Percentiles rank a stretch among this genome's conserved stretches.
Evolutionary conservation across 306 rosid species (phyloP).

Genomic region (Dalbergia cultrata): DNA sequence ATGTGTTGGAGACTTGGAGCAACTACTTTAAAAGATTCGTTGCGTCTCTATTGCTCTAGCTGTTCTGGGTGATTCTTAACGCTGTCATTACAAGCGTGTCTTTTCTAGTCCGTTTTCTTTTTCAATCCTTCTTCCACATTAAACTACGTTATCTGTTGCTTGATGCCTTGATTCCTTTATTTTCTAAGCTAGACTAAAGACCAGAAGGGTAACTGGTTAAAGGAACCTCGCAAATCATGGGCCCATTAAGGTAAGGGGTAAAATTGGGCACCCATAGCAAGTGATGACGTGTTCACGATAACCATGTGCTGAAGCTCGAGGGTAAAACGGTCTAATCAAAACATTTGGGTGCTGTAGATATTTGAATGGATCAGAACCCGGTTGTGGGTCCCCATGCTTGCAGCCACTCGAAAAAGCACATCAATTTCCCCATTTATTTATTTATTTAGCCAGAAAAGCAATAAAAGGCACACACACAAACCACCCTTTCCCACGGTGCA

Average conservation of each 20-base stretch:
- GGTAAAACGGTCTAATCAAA: slow-evolving; percentile 41
- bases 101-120: not conserved
- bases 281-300: slow-evolving; percentile 23
- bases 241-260: slow-evolving; percentile 15
- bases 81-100: no score
- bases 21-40: not conserved
- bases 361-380: slow-evolving; percentile 49
- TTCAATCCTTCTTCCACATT: not conserved
- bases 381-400: slow-evolving; percentile 36
- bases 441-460: not conserved
- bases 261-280: not conserved
- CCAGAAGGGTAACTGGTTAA: not conserved
- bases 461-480: not conserved
- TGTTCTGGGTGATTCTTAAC: no score
- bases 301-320: not conserved
- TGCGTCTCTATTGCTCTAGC: not conserved
- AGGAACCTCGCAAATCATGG: not conserved
- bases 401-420: slow-evolving; percentile 32
- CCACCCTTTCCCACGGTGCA: slow-evolving; percentile 10
- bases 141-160: not conserved
- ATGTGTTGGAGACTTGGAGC: not conserved
- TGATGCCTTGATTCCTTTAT: not conserved
- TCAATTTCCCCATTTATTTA: not conserved
- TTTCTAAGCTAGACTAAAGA: not conserved
- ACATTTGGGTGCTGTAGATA: not conserved